Evolutionary conservation across 192 early-diverging fungal species (phyloP).

Genomic region (Podochytrium sp.): DNA sequence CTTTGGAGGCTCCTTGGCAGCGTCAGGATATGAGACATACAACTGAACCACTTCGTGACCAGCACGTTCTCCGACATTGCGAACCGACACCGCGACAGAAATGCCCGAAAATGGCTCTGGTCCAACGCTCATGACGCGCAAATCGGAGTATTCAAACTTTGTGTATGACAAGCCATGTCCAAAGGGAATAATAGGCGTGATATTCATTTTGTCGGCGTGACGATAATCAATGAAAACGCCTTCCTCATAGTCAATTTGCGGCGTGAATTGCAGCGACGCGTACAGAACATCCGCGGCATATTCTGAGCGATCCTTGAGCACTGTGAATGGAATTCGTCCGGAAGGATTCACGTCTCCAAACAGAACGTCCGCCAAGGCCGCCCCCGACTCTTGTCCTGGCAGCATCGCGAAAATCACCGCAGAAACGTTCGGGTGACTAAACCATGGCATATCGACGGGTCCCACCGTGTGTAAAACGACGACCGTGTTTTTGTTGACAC

Average conservation of each 20-base stretch:
- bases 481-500: conserved; percentile 49
- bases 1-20: conserved; percentile 21
- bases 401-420: conserved; percentile 57
- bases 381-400: conserved; percentile 66
- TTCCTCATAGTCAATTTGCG: conserved; percentile 48
- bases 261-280: conserved; percentile 32
- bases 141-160: conserved; percentile 44
- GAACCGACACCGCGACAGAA: conserved; percentile 13
- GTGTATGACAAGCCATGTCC: conserved; percentile 65
- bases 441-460: conserved; percentile 59
- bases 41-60: conserved; percentile 44
- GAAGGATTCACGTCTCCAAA: conserved; percentile 64
- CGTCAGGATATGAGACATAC: conserved; percentile 34
- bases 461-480: conserved; percentile 59
- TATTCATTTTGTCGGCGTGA: conserved; percentile 46
- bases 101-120: neutral
- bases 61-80: neutral
- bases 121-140: neutral
- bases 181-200: conserved; percentile 51
- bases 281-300: conserved; percentile 38
- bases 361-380: conserved; percentile 63
- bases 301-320: conserved; percentile 39
- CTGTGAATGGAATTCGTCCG: conserved; percentile 62
- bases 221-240: conserved; percentile 54
- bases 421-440: conserved; percentile 56